phyloP scores from a whole-genome alignment of 495 filamentous ascomycete species.

The Aspergillus cristatus region DNA sequence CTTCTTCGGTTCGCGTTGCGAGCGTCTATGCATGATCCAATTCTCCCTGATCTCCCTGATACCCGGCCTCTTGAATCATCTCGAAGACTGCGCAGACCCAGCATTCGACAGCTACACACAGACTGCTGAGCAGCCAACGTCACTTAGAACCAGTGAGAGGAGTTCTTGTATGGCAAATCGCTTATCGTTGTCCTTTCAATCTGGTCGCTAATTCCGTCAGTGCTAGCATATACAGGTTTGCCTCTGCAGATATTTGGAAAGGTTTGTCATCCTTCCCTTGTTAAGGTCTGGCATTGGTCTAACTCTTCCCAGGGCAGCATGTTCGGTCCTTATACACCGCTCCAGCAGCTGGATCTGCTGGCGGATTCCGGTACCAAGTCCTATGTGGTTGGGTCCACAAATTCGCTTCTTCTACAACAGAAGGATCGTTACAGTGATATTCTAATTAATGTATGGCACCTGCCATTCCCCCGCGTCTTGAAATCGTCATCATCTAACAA shows the following conservation, averaged over 20 bases:
- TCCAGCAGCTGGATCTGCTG: conserved; percentile 90
- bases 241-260: conserved; percentile 94
- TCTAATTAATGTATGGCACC: conserved; percentile 65
- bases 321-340: conserved; percentile 92
- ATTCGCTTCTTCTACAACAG: conserved; percentile 86
- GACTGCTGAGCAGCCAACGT: conserved; percentile 66
- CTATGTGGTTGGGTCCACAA: conserved; percentile 95
- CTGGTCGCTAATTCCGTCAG: conserved; percentile 27
- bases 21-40: conserved; percentile 94
- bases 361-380: conserved; percentile 94
- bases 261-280: conserved; percentile 30
- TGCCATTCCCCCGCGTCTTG: too few species aligned
- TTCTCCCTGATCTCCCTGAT: conserved; percentile 93
- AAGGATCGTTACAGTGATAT: conserved; percentile 97
- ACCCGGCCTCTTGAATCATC: conserved; percentile 73
- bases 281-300: conserved; percentile 6
- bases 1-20: conserved; percentile 92
- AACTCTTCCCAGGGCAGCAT: conserved; percentile 61
- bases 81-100: conserved; percentile 89
- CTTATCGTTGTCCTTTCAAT: not conserved
- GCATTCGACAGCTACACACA: conserved; percentile 76
- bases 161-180: conserved; percentile 56
- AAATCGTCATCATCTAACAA: not conserved
- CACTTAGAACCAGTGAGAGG: conserved; percentile 83
- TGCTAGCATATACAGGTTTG: conserved; percentile 88